These are phyloP conservation scores for Urostyla sp. DNA, from an alignment of 73 alveolate species.

Conservation along the genomic window DNA sequence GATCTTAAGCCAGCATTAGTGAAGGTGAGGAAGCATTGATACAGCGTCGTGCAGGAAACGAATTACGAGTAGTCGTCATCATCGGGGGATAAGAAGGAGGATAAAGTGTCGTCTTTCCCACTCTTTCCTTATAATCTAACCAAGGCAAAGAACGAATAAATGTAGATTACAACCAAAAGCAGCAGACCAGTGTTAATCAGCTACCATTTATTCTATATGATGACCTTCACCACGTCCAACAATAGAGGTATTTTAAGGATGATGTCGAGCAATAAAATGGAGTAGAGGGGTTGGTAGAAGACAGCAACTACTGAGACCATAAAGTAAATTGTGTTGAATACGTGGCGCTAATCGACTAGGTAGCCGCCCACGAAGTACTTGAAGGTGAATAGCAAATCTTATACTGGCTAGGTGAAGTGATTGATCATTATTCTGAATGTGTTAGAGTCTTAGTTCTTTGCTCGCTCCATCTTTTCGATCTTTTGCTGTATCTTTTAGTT, in stretches of 20 bases:
- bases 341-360: not conserved
- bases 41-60: conserved; percentile 75
- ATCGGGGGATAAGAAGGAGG: no score
- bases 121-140: conserved; percentile 45
- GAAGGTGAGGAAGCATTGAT: conserved; percentile 84
- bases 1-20: conserved; percentile 88
- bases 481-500: not conserved
- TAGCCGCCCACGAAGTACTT: not conserved
- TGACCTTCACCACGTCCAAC: conserved; percentile 56
- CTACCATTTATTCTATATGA: conserved; percentile 61
- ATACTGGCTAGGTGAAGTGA: no score
- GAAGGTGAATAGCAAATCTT: not conserved
- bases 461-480: not conserved
- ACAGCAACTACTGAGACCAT: conserved; percentile 57
- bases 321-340: conserved; percentile 5
- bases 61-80: conserved; percentile 11
- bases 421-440: not conserved
- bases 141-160: conserved; percentile 85
- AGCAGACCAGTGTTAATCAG: conserved; percentile 66
- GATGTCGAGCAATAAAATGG: conserved; percentile 72
- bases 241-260: conserved; percentile 62
- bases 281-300: conserved; percentile 51
- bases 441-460: not conserved
- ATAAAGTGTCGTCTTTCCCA: conserved; percentile 36
- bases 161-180: conserved; percentile 86